Percentiles rank a stretch among this genome's conserved stretches.
phyloP scores from a whole-genome alignment of 805 yeast species.

The Komagataella phaffii region DNA sequence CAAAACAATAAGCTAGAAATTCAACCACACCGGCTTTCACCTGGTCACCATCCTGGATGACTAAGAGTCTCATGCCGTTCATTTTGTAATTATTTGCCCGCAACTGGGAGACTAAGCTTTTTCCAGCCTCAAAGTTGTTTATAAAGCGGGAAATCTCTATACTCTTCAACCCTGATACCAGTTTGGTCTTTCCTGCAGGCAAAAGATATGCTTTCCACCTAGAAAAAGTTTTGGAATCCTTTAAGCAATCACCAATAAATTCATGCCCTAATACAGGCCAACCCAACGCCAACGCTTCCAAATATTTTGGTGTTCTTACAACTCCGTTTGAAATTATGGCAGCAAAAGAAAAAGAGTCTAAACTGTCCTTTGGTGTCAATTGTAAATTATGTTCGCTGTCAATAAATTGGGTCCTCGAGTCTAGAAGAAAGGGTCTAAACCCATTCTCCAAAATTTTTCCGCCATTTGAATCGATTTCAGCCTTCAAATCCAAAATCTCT shows the following conservation, averaged over 20 bases:
- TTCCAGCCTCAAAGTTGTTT: slow-evolving; percentile 17
- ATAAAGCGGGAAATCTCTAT: slow-evolving; percentile 32
- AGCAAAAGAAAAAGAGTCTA: slow-evolving; percentile 30
- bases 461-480: slow-evolving; percentile 7
- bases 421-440: slow-evolving; percentile 15
- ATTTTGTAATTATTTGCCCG: slow-evolving; percentile 1
- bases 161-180: slow-evolving; percentile 29
- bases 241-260: slow-evolving; percentile 39
- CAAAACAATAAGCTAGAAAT: slow-evolving; percentile 1
- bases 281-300: slow-evolving; percentile 66
- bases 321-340: slow-evolving; percentile 50
- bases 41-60: not conserved
- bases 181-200: slow-evolving; percentile 58
- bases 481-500: not conserved
- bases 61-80: not conserved
- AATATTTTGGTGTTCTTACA: slow-evolving; percentile 58
- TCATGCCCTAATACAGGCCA: slow-evolving; percentile 70
- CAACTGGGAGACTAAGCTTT: slow-evolving; percentile 11
- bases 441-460: slow-evolving; percentile 24
- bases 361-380: not conserved
- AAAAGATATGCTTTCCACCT: slow-evolving; percentile 43
- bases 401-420: slow-evolving; percentile 3
- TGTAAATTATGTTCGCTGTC: slow-evolving; percentile 2
- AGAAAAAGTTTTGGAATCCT: slow-evolving; percentile 11
- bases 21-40: not conserved